phyloP scores from a whole-genome alignment of 2,329 filamentous ascomycete species.

The Diplocarpon mali region DNA sequence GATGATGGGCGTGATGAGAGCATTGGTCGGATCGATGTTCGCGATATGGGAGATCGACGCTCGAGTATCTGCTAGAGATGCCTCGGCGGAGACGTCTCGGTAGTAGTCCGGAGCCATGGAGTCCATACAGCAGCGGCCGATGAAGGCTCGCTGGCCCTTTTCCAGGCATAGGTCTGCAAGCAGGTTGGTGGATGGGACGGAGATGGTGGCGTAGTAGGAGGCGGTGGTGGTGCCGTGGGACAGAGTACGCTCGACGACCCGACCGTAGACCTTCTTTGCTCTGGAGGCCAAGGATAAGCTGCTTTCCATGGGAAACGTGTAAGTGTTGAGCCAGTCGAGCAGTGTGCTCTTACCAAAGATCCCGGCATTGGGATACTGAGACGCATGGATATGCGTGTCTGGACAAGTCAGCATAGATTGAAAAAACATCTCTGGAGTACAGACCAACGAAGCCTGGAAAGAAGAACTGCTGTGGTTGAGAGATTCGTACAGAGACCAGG shows the following conservation, averaged over 20 bases:
- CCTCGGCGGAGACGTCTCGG: constrained; percentile 55
- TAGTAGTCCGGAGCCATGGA: constrained; percentile 66
- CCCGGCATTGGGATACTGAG: constrained; percentile 88
- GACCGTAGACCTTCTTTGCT: constrained; percentile 63
- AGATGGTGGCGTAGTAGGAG: constrained; percentile 87
- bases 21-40: constrained; percentile 51
- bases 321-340: constrained; percentile 84
- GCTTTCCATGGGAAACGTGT: constrained; percentile 88
- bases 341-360: constrained; percentile 91
- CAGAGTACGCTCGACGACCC: constrained; percentile 69
- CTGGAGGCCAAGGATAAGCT: constrained; percentile 53
- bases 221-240: constrained; percentile 87
- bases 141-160: constrained; percentile 76
- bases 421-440: constrained; percentile 1
- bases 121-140: constrained; percentile 96
- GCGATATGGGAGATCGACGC: constrained; percentile 54
- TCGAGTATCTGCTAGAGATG: constrained; percentile 44
- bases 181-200: constrained; percentile 81
- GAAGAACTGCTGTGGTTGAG: constrained; percentile 53
- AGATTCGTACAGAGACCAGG: constrained; percentile 13
- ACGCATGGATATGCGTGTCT: constrained; percentile 94
- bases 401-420: constrained; percentile 16
- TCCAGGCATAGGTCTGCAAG: constrained; percentile 73
- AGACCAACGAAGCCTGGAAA: constrained; percentile 74
- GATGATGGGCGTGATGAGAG: constrained; percentile 66